These are phyloP conservation scores for Ogataea allantospora DNA, from an alignment of 805 yeast genomes.

Conservation along the genomic window DNA sequence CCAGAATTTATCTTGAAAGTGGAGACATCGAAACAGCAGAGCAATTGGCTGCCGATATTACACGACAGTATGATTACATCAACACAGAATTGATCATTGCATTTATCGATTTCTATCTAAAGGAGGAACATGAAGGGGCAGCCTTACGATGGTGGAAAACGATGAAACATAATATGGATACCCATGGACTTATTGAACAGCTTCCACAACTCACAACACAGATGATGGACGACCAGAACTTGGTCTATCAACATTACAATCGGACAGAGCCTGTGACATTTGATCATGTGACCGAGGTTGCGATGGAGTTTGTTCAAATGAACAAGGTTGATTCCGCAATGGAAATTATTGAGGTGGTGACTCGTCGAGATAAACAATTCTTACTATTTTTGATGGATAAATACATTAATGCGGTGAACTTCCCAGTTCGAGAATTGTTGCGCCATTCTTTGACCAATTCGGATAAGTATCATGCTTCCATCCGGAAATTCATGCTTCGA, in stretches of 20 bases:
- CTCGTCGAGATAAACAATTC: conserved; percentile 24
- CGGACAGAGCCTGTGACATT: conserved; percentile 29
- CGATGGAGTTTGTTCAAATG: conserved; percentile 22
- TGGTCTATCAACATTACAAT: conserved; percentile 30
- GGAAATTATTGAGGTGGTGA: conserved; percentile 20
- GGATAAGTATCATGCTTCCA: conserved; percentile 14
- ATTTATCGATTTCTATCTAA: conserved; percentile 36
- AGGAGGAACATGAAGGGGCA: conserved; percentile 24
- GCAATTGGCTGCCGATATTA: conserved; percentile 29
- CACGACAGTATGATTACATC: conserved; percentile 33
- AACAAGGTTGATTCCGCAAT: conserved; percentile 22
- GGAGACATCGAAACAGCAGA: conserved; percentile 38
- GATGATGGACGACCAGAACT: conserved; percentile 20
- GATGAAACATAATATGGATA: conserved; percentile 26
- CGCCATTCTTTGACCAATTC: conserved; percentile 11
- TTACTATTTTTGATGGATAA: conserved; percentile 22
- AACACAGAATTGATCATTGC: conserved; percentile 37
- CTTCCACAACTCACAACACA: conserved; percentile 23
- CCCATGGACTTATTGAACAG: conserved; percentile 24
- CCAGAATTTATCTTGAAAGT: conserved; percentile 38
- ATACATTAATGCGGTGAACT: conserved; percentile 15
- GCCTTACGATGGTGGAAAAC: conserved; percentile 36
- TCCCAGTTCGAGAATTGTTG: conserved; percentile 27
- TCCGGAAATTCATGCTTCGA: conserved; percentile 17
- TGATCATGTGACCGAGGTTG: conserved; percentile 27